Conservation (phyloP, 2,329 filamentous ascomycete species). For the Cytospora piceae region DNA sequence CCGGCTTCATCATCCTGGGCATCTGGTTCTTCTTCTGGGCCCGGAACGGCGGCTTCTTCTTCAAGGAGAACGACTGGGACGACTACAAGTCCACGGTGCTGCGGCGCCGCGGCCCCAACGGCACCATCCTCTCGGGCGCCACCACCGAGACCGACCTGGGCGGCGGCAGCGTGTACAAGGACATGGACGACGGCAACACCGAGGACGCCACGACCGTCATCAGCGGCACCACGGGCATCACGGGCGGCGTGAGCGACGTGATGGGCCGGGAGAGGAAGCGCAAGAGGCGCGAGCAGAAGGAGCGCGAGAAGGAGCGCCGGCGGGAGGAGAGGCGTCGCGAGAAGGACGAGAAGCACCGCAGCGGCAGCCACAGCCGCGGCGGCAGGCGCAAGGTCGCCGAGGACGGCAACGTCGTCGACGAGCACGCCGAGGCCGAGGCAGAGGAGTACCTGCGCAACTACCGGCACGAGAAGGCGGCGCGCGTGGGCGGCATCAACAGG, state of each 20-base stretch:
- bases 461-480: conserved; percentile 81
- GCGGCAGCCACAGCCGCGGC: conserved; percentile 38
- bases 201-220: conserved; percentile 43
- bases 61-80: conserved; percentile 87
- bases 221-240: conserved; percentile 55
- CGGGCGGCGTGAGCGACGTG: conserved; percentile 60
- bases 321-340: conserved; percentile 42
- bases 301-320: conserved; percentile 52
- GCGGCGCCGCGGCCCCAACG: conserved; percentile 85
- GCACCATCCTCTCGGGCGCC: conserved; percentile 79
- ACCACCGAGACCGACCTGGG: conserved; percentile 83
- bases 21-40: conserved; percentile 99
- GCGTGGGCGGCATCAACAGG: conserved; percentile 88
- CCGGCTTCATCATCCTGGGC: conserved; percentile 70
- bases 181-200: conserved; percentile 58
- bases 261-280: conserved; percentile 57
- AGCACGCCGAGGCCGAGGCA: conserved; percentile 64
- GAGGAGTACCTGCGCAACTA: conserved; percentile 78
- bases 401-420: conserved; percentile 66
- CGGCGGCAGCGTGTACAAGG: conserved; percentile 83
- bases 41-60: conserved; percentile 92
- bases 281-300: conserved; percentile 57
- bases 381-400: conserved; percentile 52
- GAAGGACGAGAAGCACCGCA: conserved; percentile 40
- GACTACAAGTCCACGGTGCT: conserved; percentile 97